A percentile compares a stretch with the other conserved stretches of the same genome.
phyloP scores from a whole-genome alignment of 1,284 basidiomycete species.

The Marasmius fiardii region DNA sequence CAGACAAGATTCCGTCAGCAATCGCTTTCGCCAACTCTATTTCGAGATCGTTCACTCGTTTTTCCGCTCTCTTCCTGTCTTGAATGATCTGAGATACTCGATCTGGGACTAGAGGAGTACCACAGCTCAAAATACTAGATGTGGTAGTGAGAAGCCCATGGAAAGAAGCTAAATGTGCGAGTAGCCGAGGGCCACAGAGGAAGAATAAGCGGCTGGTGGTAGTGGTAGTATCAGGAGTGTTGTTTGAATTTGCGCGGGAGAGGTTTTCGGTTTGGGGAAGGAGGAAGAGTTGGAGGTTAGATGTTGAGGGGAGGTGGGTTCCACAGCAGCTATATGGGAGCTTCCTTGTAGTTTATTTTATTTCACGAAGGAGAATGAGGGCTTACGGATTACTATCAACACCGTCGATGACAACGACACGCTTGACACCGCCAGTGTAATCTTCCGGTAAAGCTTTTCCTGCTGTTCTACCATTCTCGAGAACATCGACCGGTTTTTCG shows the following conservation, averaged over 20 bases:
- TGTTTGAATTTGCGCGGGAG: slow-evolving; percentile 51
- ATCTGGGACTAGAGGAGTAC: slow-evolving; percentile 58
- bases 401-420: slow-evolving; percentile 78
- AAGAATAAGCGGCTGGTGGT: slow-evolving; percentile 77
- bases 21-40: slow-evolving; percentile 63
- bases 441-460: slow-evolving; percentile 64
- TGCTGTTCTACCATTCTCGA: slow-evolving; percentile 42
- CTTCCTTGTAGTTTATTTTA: background rate
- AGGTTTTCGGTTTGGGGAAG: slow-evolving; percentile 62
- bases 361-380: background rate
- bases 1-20: slow-evolving; percentile 40
- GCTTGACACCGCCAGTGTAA: slow-evolving; percentile 76
- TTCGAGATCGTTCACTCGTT: slow-evolving; percentile 63
- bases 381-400: slow-evolving; percentile 77
- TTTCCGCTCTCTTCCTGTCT: slow-evolving; percentile 58
- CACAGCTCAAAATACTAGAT: slow-evolving; percentile 65
- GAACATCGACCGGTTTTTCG: slow-evolving; percentile 31
- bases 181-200: slow-evolving; percentile 73
- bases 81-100: slow-evolving; percentile 69
- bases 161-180: slow-evolving; percentile 54
- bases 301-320: slow-evolving; percentile 76
- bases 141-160: slow-evolving; percentile 53
- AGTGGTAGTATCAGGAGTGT: too few relatives aligned
- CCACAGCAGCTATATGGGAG: slow-evolving; percentile 69
- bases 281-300: slow-evolving; percentile 67